Evolutionary conservation across 2,329 filamentous ascomycete species (phyloP), one percentile per base, ranked within the genome.

Genomic region (Alternaria postmessia): DNA sequence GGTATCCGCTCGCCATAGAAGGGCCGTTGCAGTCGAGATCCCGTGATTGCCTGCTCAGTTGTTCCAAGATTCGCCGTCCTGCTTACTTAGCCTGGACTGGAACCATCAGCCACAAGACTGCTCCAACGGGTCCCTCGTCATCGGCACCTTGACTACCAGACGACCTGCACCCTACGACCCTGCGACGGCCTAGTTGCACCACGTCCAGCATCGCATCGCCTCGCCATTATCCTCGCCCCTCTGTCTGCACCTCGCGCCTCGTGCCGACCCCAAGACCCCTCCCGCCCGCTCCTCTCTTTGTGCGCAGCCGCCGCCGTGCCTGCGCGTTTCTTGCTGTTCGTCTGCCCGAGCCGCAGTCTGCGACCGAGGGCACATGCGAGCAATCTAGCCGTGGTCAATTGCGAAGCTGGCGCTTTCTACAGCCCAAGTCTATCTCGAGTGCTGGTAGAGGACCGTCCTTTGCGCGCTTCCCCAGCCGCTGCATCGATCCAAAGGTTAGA

Each of bases 401-500:
- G 65, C 67, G 62, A 62, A 64, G 57, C 59, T 68, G 63, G 56
- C 60, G 63, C 64, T 57, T 51, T 57, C 58, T 42, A 44, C 56
- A 46, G 41, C 51, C 44, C 39, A 57, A 20, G 41, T 57, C 46
- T 54, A 42, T 58, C 43, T 62, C 49, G 62, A 62, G 55, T 57
- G 48, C 56, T 57, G 59, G 51, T 51, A 59, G 61, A 54, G 55
- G 38, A 57, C 59, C 41, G 41, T 46, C 51, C 54, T 49, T 55
- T 51, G 58, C 62, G 49, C 36, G 62, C 65, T 54, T 54, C 57
- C 60, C 24, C 36, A 11, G 43, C 63, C 51, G 43, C 61, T 57
- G 54, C 61, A 61, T 57, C 46, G 54, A 61, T 62, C 56, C 60
- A 65, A 67, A 73, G 69, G 69, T 73, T 59, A 59, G 43, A 49